Evolutionary conservation across 192 early-diverging fungal species (phyloP).

Genomic region (Coemansia sp.): DNA sequence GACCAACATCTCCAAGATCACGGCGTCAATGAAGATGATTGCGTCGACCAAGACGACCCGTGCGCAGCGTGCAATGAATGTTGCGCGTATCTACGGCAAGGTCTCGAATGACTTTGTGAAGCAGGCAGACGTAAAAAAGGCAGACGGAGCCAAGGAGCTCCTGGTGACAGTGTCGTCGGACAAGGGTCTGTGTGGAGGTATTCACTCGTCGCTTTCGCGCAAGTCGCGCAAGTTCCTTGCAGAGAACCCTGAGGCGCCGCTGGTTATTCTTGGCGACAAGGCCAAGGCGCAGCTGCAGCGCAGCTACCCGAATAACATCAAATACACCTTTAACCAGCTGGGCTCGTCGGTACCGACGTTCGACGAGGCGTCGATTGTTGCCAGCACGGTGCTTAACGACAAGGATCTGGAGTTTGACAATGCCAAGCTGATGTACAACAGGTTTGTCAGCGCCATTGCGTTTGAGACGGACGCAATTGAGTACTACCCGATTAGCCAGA

Average conservation of each 20-base stretch:
- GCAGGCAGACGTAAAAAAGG: conserved; percentile 67
- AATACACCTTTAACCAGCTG: conserved; percentile 87
- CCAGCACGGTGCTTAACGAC: conserved; percentile 72
- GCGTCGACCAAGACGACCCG: conserved; percentile 94
- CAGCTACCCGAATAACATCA: conserved; percentile 71
- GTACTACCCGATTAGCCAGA: conserved; percentile 59
- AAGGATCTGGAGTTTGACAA: conserved; percentile 63
- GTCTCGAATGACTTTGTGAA: conserved; percentile 51
- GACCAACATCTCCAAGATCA: conserved; percentile 98
- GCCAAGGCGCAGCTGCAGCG: conserved; percentile 87
- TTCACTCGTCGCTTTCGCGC: conserved; percentile 93
- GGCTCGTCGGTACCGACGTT: conserved; percentile 87
- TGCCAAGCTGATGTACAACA: conserved; percentile 87
- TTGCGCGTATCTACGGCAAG: conserved; percentile 71
- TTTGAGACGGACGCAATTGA: conserved; percentile 77
- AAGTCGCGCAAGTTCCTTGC: conserved; percentile 67
- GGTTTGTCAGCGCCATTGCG: conserved; percentile 90
- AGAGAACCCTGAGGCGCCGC: conserved; percentile 54
- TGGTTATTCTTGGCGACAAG: conserved; percentile 91
- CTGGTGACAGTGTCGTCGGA: conserved; percentile 88
- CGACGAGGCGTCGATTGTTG: conserved; percentile 80
- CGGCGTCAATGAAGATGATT: conserved; percentile 99
- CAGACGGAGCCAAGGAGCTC: conserved; percentile 66
- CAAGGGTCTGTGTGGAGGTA: conserved; percentile 98
- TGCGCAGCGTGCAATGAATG: conserved; percentile 86